Conservation (phyloP, 352 stramenopile species). For the Thalassiosira livingstoniorum region DNA sequence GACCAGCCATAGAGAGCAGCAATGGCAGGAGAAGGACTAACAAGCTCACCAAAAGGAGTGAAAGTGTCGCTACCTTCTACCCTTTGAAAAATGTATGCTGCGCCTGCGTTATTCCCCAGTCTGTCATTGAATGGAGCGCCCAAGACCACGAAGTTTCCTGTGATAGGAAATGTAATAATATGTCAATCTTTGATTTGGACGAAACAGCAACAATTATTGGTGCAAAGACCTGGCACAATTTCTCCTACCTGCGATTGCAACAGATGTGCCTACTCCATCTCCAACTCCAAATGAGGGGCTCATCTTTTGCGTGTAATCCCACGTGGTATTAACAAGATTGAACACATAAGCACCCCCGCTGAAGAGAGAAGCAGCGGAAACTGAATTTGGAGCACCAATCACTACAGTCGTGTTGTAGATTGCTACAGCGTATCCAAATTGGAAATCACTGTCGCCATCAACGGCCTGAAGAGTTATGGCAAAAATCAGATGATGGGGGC, state of each 20-base stretch:
- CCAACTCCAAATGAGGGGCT: conserved; percentile 1
- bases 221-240: background rate
- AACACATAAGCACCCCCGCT: conserved; percentile 26
- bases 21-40: conserved; percentile 1
- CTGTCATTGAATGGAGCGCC: conserved; percentile 18
- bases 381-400: background rate
- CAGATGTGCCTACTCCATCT: conserved; percentile 12
- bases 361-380: background rate
- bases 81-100: conserved; percentile 20
- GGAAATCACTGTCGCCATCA: background rate
- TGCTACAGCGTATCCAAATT: conserved; percentile 14
- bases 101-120: conserved; percentile 11
- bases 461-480: background rate
- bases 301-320: conserved; percentile 24
- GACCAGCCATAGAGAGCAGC: conserved; percentile 36
- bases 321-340: background rate
- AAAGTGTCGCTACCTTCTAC: conserved; percentile 14
- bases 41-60: background rate
- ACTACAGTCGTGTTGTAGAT: conserved; percentile 7
- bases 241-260: conserved; percentile 6
- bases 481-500: background rate
- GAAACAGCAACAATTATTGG: background rate
- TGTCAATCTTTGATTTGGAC: background rate
- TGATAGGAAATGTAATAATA: background rate
- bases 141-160: conserved; percentile 22